These are phyloP conservation scores for Nakazawaea ishiwadae DNA, from an alignment of 805 yeast genomes.

Conservation along the genomic window DNA sequence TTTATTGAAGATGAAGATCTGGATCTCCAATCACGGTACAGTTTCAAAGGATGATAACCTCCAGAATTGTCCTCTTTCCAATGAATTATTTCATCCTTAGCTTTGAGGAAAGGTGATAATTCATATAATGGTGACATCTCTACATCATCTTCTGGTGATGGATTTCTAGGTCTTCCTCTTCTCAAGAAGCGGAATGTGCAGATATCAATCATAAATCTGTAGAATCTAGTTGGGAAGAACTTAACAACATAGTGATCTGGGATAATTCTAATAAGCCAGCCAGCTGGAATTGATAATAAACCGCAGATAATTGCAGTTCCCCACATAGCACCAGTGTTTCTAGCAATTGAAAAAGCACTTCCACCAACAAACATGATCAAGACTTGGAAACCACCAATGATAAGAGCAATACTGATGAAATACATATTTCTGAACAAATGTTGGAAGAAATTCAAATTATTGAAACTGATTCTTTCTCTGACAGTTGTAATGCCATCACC, in stretches of 20 bases:
- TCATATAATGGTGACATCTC: conserved; percentile 16
- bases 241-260: conserved; percentile 76
- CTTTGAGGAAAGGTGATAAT: conserved; percentile 27
- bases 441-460: conserved; percentile 76
- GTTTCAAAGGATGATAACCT: conserved; percentile 7
- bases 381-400: conserved; percentile 82
- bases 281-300: conserved; percentile 73
- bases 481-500: conserved; percentile 62
- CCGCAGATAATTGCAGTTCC: conserved; percentile 83
- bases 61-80: conserved; percentile 17
- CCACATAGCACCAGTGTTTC: conserved; percentile 88
- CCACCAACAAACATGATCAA: conserved; percentile 97
- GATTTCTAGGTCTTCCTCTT: not conserved
- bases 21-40: conserved; percentile 12
- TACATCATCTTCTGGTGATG: conserved; percentile 1
- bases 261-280: conserved; percentile 65
- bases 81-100: conserved; percentile 24
- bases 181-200: conserved; percentile 18
- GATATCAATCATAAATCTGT: conserved; percentile 24
- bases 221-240: conserved; percentile 59
- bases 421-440: conserved; percentile 81
- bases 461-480: conserved; percentile 51
- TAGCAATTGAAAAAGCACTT: conserved; percentile 79
- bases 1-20: conserved; percentile 8
- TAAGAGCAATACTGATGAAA: conserved; percentile 63